Conservation (phyloP, 2,329 filamentous ascomycete genomes). For the Colletotrichum tropicicola region DNA sequence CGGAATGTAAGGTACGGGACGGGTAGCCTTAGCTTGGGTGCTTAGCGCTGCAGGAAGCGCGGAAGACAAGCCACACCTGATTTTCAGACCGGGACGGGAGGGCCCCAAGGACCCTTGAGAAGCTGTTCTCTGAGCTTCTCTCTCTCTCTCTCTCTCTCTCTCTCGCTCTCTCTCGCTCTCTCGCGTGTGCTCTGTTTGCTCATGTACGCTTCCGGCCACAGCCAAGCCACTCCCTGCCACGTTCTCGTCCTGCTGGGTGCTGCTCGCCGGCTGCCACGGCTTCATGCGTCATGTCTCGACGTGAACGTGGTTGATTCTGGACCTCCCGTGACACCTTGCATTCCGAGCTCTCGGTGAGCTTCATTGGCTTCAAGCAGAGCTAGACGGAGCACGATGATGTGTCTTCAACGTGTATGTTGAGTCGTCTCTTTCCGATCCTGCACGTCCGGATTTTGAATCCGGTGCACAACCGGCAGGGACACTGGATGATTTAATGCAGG, state of each 20-base stretch:
- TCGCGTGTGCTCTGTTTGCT: neutral
- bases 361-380: neutral
- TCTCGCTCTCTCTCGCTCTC: too few relatives aligned
- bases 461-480: neutral
- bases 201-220: conserved; percentile 13
- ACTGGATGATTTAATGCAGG: neutral
- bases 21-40: conserved; percentile 3
- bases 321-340: neutral
- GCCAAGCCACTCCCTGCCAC: conserved; percentile 13
- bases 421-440: neutral
- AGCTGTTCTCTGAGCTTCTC: too few relatives aligned
- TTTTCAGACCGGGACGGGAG: conserved; percentile 5
- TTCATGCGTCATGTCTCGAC: neutral
- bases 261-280: neutral
- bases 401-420: neutral
- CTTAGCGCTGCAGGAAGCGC: conserved; percentile 17
- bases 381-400: neutral
- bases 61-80: conserved; percentile 28
- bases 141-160: too few relatives aligned
- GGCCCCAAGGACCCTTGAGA: neutral
- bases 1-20: conserved; percentile 27
- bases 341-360: neutral
- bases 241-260: neutral
- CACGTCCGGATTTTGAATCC: neutral
- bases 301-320: neutral